Evolutionary conservation across 2,329 filamentous ascomycete genomes (phyloP).

Genomic region (Colletotrichum tropicale): DNA sequence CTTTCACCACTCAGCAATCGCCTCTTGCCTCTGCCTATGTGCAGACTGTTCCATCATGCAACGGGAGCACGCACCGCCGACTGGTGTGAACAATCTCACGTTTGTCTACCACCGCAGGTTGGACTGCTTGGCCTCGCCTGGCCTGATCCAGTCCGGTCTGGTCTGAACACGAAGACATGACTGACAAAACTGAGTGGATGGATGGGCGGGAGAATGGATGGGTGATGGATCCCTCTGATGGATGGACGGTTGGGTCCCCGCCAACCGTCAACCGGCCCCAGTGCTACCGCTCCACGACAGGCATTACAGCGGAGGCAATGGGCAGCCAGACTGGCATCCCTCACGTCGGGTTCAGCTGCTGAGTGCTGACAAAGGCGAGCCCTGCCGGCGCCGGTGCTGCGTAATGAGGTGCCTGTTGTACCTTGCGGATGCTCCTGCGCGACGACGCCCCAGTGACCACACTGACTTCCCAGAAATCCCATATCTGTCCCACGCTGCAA

Average conservation of each 20-base stretch:
- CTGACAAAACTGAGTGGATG: neutral
- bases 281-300: neutral
- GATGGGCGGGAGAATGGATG: neutral
- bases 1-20: neutral
- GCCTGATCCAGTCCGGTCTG: neutral
- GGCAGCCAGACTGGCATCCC: neutral
- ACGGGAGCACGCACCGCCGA: neutral
- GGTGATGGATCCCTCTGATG: neutral
- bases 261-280: neutral
- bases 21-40: neutral
- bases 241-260: neutral
- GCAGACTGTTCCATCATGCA: neutral
- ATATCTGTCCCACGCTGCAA: neutral
- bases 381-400: neutral
- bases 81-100: slow-evolving; percentile 1
- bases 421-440: neutral
- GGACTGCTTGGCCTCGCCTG: neutral
- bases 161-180: neutral
- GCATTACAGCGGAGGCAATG: neutral
- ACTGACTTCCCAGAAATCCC: neutral
- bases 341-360: neutral
- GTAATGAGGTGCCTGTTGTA: neutral
- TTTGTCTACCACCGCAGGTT: neutral
- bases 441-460: neutral
- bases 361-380: slow-evolving; percentile 6